Percentiles rank a stretch among this genome's conserved stretches.
Conservation (phyloP, 768 basidiomycete genomes). For the Phlebiopsis gigantea region DNA sequence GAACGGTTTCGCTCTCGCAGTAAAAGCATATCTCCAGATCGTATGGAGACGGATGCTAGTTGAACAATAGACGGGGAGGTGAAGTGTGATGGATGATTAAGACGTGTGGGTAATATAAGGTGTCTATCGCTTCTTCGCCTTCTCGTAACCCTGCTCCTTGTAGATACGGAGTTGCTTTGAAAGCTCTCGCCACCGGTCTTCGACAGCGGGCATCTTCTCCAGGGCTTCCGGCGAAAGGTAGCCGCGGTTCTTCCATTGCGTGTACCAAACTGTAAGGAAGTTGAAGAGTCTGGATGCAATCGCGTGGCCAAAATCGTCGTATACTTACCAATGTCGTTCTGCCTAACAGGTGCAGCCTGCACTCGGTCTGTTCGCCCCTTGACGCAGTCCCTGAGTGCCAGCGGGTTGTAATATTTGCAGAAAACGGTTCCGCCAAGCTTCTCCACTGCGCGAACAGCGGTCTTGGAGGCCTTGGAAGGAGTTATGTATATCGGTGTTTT, state of each 20-base stretch:
- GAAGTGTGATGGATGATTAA: slow-evolving; percentile 7
- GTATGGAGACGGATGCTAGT: slow-evolving; percentile 38
- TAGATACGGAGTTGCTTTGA: slow-evolving; percentile 57
- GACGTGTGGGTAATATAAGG: slow-evolving; percentile 11
- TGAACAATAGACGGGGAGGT: slow-evolving; percentile 1
- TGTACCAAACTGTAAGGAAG: slow-evolving; percentile 64
- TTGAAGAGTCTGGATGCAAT: background rate
- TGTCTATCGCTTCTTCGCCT: slow-evolving; percentile 26
- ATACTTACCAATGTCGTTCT: slow-evolving; percentile 29
- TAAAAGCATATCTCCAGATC: slow-evolving; percentile 32
- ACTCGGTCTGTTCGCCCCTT: slow-evolving; percentile 66
- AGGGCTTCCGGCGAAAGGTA: slow-evolving; percentile 63
- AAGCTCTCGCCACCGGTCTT: slow-evolving; percentile 65
- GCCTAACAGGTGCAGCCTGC: slow-evolving; percentile 78
- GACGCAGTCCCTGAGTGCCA: slow-evolving; percentile 76
- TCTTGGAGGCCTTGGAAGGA: slow-evolving; percentile 80
- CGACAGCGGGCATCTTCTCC: slow-evolving; percentile 47
- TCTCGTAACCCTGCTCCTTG: slow-evolving; percentile 33
- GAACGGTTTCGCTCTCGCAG: slow-evolving; percentile 27
- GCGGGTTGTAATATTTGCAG: slow-evolving; percentile 87
- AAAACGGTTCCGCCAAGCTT: slow-evolving; percentile 74
- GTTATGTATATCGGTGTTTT: slow-evolving; percentile 72
- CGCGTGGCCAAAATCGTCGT: background rate
- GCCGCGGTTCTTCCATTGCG: slow-evolving; percentile 65
- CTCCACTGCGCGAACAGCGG: slow-evolving; percentile 84